These are phyloP conservation scores for Pseudognaphalium luteoalbum DNA, from an alignment of 129 eudicot genomes.

Conservation along the genomic window DNA sequence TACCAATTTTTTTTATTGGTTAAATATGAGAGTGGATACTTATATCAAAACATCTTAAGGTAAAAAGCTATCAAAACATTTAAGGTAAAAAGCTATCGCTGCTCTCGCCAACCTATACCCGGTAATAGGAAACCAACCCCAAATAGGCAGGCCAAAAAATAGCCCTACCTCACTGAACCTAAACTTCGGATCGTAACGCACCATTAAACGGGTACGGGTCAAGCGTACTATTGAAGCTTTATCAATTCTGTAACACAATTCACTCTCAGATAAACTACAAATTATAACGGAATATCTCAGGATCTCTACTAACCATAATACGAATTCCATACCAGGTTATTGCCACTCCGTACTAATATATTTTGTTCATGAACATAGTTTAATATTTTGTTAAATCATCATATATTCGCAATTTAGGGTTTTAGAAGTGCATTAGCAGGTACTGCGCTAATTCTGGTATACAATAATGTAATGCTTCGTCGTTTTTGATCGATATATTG, in stretches of 20 bases:
- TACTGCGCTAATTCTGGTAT: neutral
- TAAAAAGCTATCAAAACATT: too few relatives aligned
- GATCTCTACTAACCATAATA: neutral
- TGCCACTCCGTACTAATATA: neutral
- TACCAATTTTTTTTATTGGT: too few relatives aligned
- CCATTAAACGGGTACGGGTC: slow-evolving; percentile 22
- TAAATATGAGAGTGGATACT: too few relatives aligned
- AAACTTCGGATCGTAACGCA: neutral
- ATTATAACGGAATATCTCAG: neutral
- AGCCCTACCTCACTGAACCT: neutral
- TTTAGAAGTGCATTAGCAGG: slow-evolving; percentile 27
- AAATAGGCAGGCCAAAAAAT: too few relatives aligned
- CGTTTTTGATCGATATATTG: neutral
- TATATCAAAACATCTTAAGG: too few relatives aligned
- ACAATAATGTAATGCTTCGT: neutral
- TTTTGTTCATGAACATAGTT: neutral
- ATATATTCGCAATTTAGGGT: slow-evolving; percentile 28
- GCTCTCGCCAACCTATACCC: too few relatives aligned
- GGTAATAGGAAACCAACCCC: neutral
- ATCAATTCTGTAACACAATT: slow-evolving; percentile 11
- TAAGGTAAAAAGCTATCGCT: too few relatives aligned
- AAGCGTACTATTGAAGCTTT: neutral
- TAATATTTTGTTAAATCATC: neutral
- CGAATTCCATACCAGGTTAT: slow-evolving; percentile 18
- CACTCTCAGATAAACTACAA: neutral